Evolutionary conservation across 129 eudicot genomes (phyloP).

Genomic region (Escallonia herrerae): DNA sequence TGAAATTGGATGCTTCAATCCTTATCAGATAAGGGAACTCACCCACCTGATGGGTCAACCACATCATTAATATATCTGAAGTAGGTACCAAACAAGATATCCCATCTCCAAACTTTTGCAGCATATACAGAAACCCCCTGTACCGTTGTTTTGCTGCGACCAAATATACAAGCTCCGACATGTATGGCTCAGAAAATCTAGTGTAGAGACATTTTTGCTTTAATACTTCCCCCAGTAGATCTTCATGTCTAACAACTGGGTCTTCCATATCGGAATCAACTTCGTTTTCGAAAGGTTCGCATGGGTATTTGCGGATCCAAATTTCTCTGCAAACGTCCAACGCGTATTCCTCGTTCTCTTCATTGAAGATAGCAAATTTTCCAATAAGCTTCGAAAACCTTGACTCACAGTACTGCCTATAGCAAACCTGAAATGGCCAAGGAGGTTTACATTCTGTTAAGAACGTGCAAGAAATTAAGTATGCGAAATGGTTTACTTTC

Average conservation of each 20-base stretch:
- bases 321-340: constrained; percentile 66
- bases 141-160: constrained; percentile 73
- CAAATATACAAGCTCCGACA: constrained; percentile 70
- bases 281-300: constrained; percentile 79
- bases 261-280: constrained; percentile 17
- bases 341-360: constrained; percentile 82
- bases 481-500: too few relatives aligned
- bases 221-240: constrained; percentile 38
- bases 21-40: not conserved
- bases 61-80: constrained; percentile 73
- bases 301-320: constrained; percentile 60
- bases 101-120: constrained; percentile 44
- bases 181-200: constrained; percentile 56
- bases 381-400: constrained; percentile 82
- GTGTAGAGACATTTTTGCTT: constrained; percentile 47
- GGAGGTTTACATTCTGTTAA: too few relatives aligned
- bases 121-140: constrained; percentile 54
- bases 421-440: constrained; percentile 42
- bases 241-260: constrained; percentile 18
- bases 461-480: too few relatives aligned
- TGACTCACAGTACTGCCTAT: constrained; percentile 64
- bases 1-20: too few relatives aligned
- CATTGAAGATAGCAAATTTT: constrained; percentile 68
- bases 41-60: constrained; percentile 87
- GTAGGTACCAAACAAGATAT: constrained; percentile 59